A percentile compares a stretch with the other conserved stretches of the same genome.
These are phyloP conservation scores for Crithidia acanthocephali DNA, from an alignment of 208 protist species.

Conservation along the genomic window DNA sequence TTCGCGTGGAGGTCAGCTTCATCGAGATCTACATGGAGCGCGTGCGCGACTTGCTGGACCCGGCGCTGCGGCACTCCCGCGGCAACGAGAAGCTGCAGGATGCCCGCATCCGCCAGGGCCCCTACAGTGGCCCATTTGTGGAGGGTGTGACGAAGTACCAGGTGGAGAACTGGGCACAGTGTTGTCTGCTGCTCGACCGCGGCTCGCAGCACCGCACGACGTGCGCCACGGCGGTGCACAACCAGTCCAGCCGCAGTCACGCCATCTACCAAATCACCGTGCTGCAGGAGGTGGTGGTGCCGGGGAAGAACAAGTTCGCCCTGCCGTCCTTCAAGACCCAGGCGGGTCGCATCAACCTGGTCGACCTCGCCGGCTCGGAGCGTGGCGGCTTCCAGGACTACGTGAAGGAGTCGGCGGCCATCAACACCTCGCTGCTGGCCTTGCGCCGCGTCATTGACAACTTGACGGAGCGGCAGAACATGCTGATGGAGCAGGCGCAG, in stretches of 20 bases:
- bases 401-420: constrained; percentile 90
- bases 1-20: constrained; percentile 95
- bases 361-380: constrained; percentile 92
- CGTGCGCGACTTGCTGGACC: constrained; percentile 96
- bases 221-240: constrained; percentile 90
- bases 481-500: constrained; percentile 87
- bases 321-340: constrained; percentile 64
- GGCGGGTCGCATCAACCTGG: constrained; percentile 88
- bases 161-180: constrained; percentile 88
- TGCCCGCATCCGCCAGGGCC: constrained; percentile 90
- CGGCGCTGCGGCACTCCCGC: constrained; percentile 68
- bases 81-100: constrained; percentile 84
- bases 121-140: constrained; percentile 86
- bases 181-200: constrained; percentile 86
- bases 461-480: constrained; percentile 87
- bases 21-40: constrained; percentile 98
- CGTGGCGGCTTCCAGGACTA: constrained; percentile 90
- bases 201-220: constrained; percentile 93
- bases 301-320: constrained; percentile 73
- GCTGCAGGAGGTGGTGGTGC: constrained; percentile 71
- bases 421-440: constrained; percentile 91
- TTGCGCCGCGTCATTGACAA: constrained; percentile 90
- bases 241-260: constrained; percentile 91
- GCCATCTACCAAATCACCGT: constrained; percentile 92
- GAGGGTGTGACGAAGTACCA: constrained; percentile 92